Base-by-base conservation (phyloP, 331 rosid species). In the Stylosanthes scabra region DNA sequence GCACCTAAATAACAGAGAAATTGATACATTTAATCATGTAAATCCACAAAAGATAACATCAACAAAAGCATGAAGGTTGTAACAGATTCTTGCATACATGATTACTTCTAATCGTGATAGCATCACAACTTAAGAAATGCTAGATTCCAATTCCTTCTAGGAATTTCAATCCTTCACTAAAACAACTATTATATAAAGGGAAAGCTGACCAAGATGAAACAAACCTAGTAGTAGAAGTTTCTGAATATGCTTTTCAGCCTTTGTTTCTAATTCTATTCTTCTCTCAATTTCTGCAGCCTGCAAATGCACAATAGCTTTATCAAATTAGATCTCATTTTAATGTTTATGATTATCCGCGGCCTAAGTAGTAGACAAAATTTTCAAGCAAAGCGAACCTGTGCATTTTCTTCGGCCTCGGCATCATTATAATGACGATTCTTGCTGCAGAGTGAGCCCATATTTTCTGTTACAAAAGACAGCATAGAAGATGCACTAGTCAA, bases 401-500 rank as follows among this genome's bases (percentile, higher is more conserved):
- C 92, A 66, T 83, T 88, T 81, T 92, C 99, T 83, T 92, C 97
- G 16, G 78, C 59, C 28, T 90, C 91, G 11, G 90, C 88, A 74
- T 87, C 89, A 70, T 85, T 84, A 82, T 71, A 85, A 25, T 83
- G 91, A 39, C 85, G 91, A 75, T 72, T 90, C 83, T 84, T 90
- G 86, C 99, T 90, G 85, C 99, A 95, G 74, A 95, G 92, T 79
- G 80, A 86, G 52, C 99, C 99, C 99, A 95, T 95, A 73, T 82
- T 90, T 71, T 86, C 84, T 71, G 87, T 85, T 70, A 82, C 78
- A 83, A 63, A 76, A 83, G 80, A 92, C 80, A 86, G 93, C 97
- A 90, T 90, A 90, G 87, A 90, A 86, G 87, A 83, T 72, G 84
- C n/a, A 83, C 84, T 58, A 84, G 78, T 83, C 86, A 80, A 85